Evolutionary conservation across 1,284 basidiomycete species (phyloP), one percentile per base, ranked within the genome.

Genomic region (Cutaneotrichosporon cutaneum): DNA sequence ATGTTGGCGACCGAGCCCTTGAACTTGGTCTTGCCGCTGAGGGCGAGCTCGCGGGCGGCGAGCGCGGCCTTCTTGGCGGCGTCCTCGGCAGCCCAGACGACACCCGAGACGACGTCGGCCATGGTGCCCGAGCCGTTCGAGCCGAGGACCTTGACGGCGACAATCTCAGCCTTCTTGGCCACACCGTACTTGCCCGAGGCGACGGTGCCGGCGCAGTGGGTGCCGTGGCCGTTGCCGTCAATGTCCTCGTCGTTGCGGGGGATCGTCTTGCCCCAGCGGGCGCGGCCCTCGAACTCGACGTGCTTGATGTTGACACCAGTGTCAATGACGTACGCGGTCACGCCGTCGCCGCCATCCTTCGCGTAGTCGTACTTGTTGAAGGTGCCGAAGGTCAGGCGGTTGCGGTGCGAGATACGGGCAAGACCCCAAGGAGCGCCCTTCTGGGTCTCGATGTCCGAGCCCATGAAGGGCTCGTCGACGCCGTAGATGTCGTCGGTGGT

Each of bases 1-100:
- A 99, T 97, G 85, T 95, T 97, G 65, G 91, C 93, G 68, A 98
- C 94, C 44, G 94, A 95, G 42, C 95, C 95, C 83, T 94, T 94
- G 84, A 92, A 88, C 64, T 82, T 83, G 65, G 88, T 88, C 75
- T 84, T 85, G 59, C 88, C 87, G n/a, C 84, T 85, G 56, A 77
- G 81, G 61, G 81, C 84, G 70, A 86, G 77, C 79, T 92, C 88
- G 16, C 84, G 83, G 22, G 82, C 82, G 47, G 90, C 87, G 24
- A 83, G 83, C 33, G 77, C 79, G 2, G 84, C 85, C 63, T 81
- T 78, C 55, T 80, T 75, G 54, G 73, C 77, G 30, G 94, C 90
- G 26, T 85, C 74, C 51, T 83, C 80, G 22, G 89, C 86, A 62
- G 94, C 94, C 86, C 88, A 99, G 36, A 77, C 68, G 63, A 96